These are phyloP conservation scores for Ascodesmis nigricans DNA, from an alignment of 495 filamentous ascomycete species.

Conservation along the genomic window DNA sequence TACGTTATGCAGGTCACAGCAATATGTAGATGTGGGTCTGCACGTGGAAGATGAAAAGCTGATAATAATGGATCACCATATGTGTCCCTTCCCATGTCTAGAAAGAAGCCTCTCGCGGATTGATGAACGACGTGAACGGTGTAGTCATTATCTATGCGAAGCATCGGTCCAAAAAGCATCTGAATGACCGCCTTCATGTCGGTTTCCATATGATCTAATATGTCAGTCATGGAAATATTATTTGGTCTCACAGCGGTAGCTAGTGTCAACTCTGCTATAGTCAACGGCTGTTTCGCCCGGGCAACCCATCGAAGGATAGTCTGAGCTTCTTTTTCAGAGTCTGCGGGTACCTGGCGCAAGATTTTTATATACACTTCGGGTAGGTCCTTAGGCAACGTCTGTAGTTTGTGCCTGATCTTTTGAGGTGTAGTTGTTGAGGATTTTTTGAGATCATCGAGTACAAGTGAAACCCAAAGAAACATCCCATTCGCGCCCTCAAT, in stretches of 20 bases:
- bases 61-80: background rate
- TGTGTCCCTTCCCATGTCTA: too few species aligned
- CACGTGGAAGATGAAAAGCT: background rate
- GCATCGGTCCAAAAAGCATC: conserved; percentile 5
- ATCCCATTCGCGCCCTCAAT: conserved; percentile 6
- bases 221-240: conserved; percentile 5
- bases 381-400: conserved; percentile 6
- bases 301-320: conserved; percentile 10
- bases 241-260: conserved; percentile 5
- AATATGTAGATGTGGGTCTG: conserved; percentile 3
- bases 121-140: conserved; percentile 10
- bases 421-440: conserved; percentile 3
- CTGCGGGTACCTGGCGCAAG: background rate
- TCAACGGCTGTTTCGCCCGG: conserved; percentile 6
- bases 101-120: conserved; percentile 9
- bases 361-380: conserved; percentile 6
- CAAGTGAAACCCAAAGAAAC: conserved; percentile 13
- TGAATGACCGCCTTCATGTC: conserved; percentile 3
- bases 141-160: conserved; percentile 4
- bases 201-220: conserved; percentile 6
- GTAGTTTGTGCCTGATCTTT: conserved; percentile 3
- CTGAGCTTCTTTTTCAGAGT: conserved; percentile 1
- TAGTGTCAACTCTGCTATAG: conserved; percentile 7
- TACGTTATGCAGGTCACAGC: conserved; percentile 2
- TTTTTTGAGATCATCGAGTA: conserved; percentile 2